Conservation (phyloP, 108 stramenopile species). For the Pelagomonas calceolata region DNA sequence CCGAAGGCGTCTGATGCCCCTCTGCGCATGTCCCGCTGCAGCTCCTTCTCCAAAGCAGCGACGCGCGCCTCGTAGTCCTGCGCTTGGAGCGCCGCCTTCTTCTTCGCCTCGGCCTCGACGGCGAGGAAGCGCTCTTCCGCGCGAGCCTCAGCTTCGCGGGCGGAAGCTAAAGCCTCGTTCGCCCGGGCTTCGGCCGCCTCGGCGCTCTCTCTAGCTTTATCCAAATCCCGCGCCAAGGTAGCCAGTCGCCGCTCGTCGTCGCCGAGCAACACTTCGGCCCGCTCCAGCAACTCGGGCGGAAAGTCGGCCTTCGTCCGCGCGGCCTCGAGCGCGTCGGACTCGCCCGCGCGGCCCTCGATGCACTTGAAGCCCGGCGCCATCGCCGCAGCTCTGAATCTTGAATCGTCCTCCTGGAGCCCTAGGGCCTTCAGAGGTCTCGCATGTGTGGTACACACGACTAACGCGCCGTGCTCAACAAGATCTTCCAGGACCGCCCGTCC, state of each 20-base stretch:
- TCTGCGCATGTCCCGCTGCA: neutral
- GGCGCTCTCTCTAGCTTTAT: slow-evolving; percentile 39
- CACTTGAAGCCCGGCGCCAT: slow-evolving; percentile 92
- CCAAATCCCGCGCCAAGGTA: slow-evolving; percentile 65
- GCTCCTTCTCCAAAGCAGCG: too few relatives aligned
- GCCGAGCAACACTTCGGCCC: slow-evolving; percentile 69
- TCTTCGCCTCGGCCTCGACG: neutral
- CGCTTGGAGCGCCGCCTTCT: too few relatives aligned
- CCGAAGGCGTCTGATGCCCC: neutral
- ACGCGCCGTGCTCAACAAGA: slow-evolving; percentile 60
- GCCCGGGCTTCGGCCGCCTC: slow-evolving; percentile 5
- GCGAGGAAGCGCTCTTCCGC: neutral
- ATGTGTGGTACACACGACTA: slow-evolving; percentile 87
- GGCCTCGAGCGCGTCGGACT: slow-evolving; percentile 76
- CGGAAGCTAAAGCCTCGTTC: neutral
- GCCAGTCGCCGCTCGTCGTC: slow-evolving; percentile 70
- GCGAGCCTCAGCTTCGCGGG: too few relatives aligned
- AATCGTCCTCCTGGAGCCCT: slow-evolving; percentile 53
- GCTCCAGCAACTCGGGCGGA: slow-evolving; percentile 50
- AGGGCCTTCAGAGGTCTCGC: slow-evolving; percentile 80
- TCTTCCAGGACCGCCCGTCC: slow-evolving; percentile 83
- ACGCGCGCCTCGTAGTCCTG: too few relatives aligned
- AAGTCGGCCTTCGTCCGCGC: slow-evolving; percentile 59
- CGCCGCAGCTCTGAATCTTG: slow-evolving; percentile 66
- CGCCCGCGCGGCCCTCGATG: slow-evolving; percentile 74